phyloP scores from a whole-genome alignment of 169 alveolate genomes.

The Plasmodium gonderi region DNA sequence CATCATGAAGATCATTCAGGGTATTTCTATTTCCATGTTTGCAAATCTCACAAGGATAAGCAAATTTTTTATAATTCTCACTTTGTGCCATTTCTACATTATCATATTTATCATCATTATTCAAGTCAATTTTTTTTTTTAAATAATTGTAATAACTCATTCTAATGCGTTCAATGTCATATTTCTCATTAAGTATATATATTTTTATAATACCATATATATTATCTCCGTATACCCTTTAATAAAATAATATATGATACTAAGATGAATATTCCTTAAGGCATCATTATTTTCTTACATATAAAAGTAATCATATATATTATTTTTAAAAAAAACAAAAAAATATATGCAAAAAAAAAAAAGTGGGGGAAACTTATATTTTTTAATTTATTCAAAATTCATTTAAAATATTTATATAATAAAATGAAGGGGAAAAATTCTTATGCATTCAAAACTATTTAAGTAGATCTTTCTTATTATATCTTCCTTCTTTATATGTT shows the following conservation, averaged over 20 bases:
- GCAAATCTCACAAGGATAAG: neutral
- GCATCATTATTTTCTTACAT: conserved; percentile 2
- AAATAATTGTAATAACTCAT: conserved; percentile 30
- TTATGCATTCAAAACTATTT: neutral
- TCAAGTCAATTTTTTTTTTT: neutral
- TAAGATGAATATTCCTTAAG: neutral
- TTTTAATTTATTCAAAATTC: conserved; percentile 16
- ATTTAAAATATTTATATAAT: neutral
- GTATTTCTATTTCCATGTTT: neutral
- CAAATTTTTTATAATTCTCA: too few species aligned
- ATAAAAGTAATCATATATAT: neutral
- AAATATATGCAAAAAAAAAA: conserved; percentile 1
- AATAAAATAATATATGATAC: conserved; percentile 14
- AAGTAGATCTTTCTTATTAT: neutral
- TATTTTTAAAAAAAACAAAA: neutral
- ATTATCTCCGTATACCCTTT: neutral
- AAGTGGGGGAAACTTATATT: neutral
- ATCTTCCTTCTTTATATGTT: neutral
- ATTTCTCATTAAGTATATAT: conserved; percentile 17
- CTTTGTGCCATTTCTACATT: conserved; percentile 26
- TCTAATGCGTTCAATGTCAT: conserved; percentile 15
- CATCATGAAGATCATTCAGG: neutral
- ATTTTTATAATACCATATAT: neutral
- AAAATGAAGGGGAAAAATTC: neutral
- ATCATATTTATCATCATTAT: conserved; percentile 14